Evolutionary conservation across 1,284 basidiomycete genomes (phyloP).

Genomic region (Papiliotrema fonsecae): DNA sequence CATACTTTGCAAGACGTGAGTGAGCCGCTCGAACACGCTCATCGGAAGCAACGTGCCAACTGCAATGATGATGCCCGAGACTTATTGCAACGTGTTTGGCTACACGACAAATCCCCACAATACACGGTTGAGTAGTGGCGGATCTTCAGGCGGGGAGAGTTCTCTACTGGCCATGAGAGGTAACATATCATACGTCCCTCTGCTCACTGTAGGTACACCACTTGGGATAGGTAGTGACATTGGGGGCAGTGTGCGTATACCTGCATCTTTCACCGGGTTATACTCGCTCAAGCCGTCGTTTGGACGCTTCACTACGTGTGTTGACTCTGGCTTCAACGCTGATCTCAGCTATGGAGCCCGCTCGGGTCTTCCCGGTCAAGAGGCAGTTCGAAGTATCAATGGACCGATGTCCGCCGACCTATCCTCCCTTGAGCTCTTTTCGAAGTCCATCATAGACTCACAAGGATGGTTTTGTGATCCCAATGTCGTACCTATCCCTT

Average conservation of each 20-base stretch:
- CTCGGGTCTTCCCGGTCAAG: conserved; percentile 64
- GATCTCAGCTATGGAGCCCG: conserved; percentile 49
- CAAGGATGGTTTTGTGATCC: conserved; percentile 69
- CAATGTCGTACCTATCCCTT: conserved; percentile 58
- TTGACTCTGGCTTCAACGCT: neutral
- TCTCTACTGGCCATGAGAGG: conserved; percentile 56
- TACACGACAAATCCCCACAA: conserved; percentile 64
- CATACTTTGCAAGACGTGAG: conserved; percentile 38
- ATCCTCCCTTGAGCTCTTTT: conserved; percentile 59
- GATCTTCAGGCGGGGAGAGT: conserved; percentile 61
- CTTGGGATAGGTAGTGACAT: conserved; percentile 67
- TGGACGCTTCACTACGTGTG: conserved; percentile 52
- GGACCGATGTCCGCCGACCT: conserved; percentile 64
- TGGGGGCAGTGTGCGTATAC: conserved; percentile 65
- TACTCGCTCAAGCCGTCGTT: conserved; percentile 68
- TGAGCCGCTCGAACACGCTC: neutral
- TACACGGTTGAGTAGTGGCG: conserved; percentile 54
- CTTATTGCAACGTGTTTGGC: conserved; percentile 55
- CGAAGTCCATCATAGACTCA: conserved; percentile 50
- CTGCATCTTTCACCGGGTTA: conserved; percentile 60
- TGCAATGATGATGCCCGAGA: conserved; percentile 41
- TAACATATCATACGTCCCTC: conserved; percentile 4
- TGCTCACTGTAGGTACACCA: conserved; percentile 49
- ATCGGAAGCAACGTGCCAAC: conserved; percentile 27
- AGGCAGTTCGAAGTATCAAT: conserved; percentile 64